Conservation (phyloP, 2,329 filamentous ascomycete genomes). For the Aspergillus nomiae region DNA sequence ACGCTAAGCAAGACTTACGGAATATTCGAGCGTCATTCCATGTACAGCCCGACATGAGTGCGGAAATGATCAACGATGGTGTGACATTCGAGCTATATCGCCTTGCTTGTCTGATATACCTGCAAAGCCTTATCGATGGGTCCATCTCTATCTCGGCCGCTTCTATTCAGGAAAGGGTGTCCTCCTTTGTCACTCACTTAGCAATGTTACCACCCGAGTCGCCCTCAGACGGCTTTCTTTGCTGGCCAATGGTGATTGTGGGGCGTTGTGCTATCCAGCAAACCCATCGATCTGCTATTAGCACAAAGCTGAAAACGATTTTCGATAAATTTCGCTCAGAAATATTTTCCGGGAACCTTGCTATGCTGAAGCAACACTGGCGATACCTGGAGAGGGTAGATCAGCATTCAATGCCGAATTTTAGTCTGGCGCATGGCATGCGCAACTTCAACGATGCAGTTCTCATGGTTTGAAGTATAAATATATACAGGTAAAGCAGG, state of each 20-base stretch:
- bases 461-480: neutral
- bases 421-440: neutral
- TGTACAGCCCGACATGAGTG: neutral
- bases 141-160: neutral
- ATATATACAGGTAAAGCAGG: neutral
- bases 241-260: constrained; percentile 12
- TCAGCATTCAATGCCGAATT: neutral
- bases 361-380: neutral
- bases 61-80: constrained; percentile 3
- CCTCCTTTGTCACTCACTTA: constrained; percentile 1
- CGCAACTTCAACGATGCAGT: neutral
- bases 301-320: neutral
- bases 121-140: neutral
- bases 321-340: neutral
- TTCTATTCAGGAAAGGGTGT: constrained; percentile 1
- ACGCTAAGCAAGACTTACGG: neutral
- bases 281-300: neutral
- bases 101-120: constrained; percentile 7
- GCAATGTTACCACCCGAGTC: neutral
- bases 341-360: neutral
- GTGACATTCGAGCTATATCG: constrained; percentile 10
- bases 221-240: constrained; percentile 6
- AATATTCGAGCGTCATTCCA: neutral
- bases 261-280: neutral
- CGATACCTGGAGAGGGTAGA: neutral